These are phyloP conservation scores for Microdochium nivale DNA, from an alignment of 2,329 filamentous ascomycete species.

Conservation along the genomic window DNA sequence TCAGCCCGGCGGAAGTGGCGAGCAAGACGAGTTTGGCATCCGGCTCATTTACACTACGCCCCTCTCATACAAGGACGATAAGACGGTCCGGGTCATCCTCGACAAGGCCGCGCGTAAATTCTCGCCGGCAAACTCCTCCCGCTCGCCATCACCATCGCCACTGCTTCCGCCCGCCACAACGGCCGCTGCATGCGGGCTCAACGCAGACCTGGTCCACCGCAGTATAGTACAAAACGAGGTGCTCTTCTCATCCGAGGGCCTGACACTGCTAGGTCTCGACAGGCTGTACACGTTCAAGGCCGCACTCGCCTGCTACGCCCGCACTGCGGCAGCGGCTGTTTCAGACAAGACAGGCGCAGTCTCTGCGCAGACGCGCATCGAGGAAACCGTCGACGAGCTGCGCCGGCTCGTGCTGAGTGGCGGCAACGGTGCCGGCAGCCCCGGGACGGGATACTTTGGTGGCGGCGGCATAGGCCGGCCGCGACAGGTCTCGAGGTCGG, in stretches of 20 bases:
- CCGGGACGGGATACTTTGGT: slow-evolving; percentile 44
- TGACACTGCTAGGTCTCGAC: slow-evolving; percentile 52
- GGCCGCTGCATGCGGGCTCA: slow-evolving; percentile 34
- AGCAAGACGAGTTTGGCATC: slow-evolving; percentile 35
- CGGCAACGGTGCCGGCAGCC: slow-evolving; percentile 36
- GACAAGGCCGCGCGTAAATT: slow-evolving; percentile 44
- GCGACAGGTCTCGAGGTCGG: slow-evolving; percentile 36
- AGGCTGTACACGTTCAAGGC: slow-evolving; percentile 57
- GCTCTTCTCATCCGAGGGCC: slow-evolving; percentile 50
- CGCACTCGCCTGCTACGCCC: slow-evolving; percentile 48
- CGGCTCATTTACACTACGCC: slow-evolving; percentile 39
- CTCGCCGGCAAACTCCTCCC: slow-evolving; percentile 14
- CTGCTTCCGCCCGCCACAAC: slow-evolving; percentile 32
- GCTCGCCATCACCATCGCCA: not conserved
- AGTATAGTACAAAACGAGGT: slow-evolving; percentile 52
- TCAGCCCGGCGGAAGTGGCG: slow-evolving; percentile 15
- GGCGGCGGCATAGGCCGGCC: slow-evolving; percentile 39
- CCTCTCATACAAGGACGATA: slow-evolving; percentile 37
- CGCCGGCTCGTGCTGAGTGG: slow-evolving; percentile 48
- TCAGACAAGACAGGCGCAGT: slow-evolving; percentile 2
- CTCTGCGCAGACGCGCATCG: slow-evolving; percentile 29
- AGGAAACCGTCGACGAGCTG: slow-evolving; percentile 55
- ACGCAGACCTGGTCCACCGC: slow-evolving; percentile 42
- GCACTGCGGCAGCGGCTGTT: slow-evolving; percentile 19
- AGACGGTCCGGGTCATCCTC: slow-evolving; percentile 36